Evolutionary conservation across 345 rosid species (phyloP), one percentile per base, ranked within the genome.

Genomic region (Eucalyptus guilfoylei): DNA sequence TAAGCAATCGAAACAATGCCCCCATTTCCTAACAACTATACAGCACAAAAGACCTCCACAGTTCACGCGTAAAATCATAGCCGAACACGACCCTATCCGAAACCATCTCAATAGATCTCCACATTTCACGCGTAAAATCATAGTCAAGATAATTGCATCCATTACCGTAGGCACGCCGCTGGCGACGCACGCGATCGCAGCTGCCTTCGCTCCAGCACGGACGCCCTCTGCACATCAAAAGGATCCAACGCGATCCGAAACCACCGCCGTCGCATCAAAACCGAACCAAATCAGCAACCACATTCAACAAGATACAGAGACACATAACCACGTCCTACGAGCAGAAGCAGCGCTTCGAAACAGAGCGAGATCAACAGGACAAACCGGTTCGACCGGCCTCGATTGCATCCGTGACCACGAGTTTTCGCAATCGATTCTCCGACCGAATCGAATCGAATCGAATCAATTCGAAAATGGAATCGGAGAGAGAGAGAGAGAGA

Each of bases 151-250:
- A 5, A 14, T 21, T 40, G 21, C 28, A 17, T 49, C 45, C 64
- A 50, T n/a, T 90, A 96, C 98, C 21, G 95, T 94, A 21, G 96
- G 96, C 69, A 95, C 93, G 8, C 95, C 92, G 87, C 80, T 88
- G 88, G 80, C 94, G 52, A 92, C 95, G 72, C 89, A 88, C 5
- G 93, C 81, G 21, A 95, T 45, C 28, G 91, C 93, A 88, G 95
- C 97, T 11, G 96, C 95, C 91, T 94, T 96, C n/a, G 87, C 21
- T 88, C 96, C 96, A 28, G 95, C 96, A 48, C 93, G 92, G 85
- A 90, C 94, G 64, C 96, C 96, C 72, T 95, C 98, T 95, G 95
- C 91, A 89, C 60, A 88, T 87, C 40, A 37, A 54, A 62, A 62
- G 45, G 28, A 40, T 7, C 37, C 40, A 47, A 16, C 48, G 48